phyloP scores from a whole-genome alignment of 805 yeast species.

The Metschnikowia kofuensis region DNA sequence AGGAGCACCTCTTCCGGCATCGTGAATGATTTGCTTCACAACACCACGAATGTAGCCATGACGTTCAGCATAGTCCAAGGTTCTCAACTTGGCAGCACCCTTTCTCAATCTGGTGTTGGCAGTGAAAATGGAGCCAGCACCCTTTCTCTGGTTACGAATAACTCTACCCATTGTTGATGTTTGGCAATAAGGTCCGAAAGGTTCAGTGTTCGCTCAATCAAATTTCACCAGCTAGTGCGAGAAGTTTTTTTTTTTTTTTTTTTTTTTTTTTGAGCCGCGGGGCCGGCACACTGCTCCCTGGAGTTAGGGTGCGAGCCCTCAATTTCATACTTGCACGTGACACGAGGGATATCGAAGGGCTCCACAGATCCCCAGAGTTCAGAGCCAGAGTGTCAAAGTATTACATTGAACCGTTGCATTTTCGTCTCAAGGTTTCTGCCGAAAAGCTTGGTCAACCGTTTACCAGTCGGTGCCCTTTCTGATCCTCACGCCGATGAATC shows the following conservation, averaged over 20 bases:
- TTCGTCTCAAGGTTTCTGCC: neutral
- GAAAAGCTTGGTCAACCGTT: neutral
- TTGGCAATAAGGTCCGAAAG: constrained; percentile 14
- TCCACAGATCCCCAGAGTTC: too few relatives aligned
- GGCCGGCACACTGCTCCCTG: constrained; percentile 13
- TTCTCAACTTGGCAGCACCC: constrained; percentile 99
- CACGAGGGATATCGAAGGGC: too few relatives aligned
- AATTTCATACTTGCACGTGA: constrained; percentile 11
- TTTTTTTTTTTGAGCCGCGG: constrained; percentile 11
- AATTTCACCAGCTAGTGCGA: constrained; percentile 12
- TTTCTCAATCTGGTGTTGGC: constrained; percentile 99
- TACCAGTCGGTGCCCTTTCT: constrained; percentile 44
- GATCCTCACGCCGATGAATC: constrained; percentile 60
- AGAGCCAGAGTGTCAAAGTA: too few relatives aligned
- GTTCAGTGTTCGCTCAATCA: constrained; percentile 7
- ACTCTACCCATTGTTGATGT: constrained; percentile 76
- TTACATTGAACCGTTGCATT: too few relatives aligned
- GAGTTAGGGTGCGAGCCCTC: constrained; percentile 16
- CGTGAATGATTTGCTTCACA: constrained; percentile 98
- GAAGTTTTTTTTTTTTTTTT: constrained; percentile 12
- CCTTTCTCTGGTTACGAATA: constrained; percentile 99
- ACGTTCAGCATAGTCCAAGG: constrained; percentile 98
- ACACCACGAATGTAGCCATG: constrained; percentile 99
- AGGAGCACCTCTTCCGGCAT: constrained; percentile 99
- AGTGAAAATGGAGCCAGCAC: constrained; percentile 99